A percentile compares a stretch with the other conserved stretches of the same genome.
phyloP scores from a whole-genome alignment of 2,329 filamentous ascomycete species.

The Pseudogymnoascus verrucosus region DNA sequence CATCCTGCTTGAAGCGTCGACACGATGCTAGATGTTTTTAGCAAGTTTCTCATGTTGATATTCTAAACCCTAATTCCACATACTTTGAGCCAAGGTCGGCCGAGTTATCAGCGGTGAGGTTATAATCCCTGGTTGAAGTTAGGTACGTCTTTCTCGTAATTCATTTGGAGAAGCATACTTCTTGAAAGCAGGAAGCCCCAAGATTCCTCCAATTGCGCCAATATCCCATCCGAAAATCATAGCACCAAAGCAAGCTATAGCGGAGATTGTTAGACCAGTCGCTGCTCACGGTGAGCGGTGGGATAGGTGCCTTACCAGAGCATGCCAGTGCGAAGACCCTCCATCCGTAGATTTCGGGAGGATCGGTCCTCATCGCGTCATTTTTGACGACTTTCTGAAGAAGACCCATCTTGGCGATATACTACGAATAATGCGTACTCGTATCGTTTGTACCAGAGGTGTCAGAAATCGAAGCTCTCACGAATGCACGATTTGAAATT shows the following conservation, averaged over 20 bases:
- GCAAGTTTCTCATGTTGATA: neutral
- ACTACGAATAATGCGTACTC: neutral
- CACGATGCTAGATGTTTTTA: slow-evolving; percentile 39
- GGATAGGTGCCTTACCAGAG: slow-evolving; percentile 34
- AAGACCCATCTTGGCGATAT: slow-evolving; percentile 21
- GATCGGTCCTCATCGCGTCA: slow-evolving; percentile 62
- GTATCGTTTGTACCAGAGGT: neutral
- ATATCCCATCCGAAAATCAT: slow-evolving; percentile 61
- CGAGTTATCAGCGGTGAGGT: slow-evolving; percentile 19
- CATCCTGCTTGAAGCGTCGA: slow-evolving; percentile 64
- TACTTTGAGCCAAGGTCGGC: neutral
- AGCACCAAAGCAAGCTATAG: slow-evolving; percentile 56
- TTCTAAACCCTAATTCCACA: neutral
- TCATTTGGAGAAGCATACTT: slow-evolving; percentile 29
- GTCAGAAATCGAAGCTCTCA: neutral
- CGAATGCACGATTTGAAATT: neutral
- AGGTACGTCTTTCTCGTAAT: slow-evolving; percentile 34
- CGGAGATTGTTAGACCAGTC: neutral
- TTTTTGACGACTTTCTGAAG: slow-evolving; percentile 39
- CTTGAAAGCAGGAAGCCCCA: slow-evolving; percentile 59
- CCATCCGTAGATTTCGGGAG: slow-evolving; percentile 62
- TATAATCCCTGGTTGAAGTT: slow-evolving; percentile 32
- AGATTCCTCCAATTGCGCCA: slow-evolving; percentile 67
- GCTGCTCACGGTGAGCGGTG: neutral
- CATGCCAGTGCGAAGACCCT: slow-evolving; percentile 56